phyloP scores from a whole-genome alignment of 305 asterid species.

The Rubia occidens region DNA sequence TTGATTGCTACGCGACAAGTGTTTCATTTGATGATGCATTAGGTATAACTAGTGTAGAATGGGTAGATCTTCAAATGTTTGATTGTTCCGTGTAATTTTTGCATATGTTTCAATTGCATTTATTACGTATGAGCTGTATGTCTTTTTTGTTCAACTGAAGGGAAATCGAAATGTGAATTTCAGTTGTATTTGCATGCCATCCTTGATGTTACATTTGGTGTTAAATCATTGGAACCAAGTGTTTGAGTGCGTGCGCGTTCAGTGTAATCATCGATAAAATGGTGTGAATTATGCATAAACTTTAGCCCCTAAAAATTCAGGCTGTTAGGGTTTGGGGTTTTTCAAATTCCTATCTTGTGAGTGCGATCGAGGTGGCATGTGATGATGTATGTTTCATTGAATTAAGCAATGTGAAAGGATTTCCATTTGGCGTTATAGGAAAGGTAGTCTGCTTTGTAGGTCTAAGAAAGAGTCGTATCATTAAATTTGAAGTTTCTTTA shows the following conservation, averaged over 20 bases:
- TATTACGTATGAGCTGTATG: neutral
- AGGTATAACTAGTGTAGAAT: neutral
- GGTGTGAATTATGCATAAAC: neutral
- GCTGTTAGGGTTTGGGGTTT: neutral
- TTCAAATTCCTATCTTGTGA: neutral
- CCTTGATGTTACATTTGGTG: neutral
- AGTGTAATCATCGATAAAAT: neutral
- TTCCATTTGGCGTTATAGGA: neutral
- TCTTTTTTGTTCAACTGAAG: neutral
- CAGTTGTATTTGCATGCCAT: neutral
- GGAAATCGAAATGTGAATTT: neutral
- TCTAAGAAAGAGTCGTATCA: neutral
- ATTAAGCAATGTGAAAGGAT: neutral
- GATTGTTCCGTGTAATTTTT: neutral
- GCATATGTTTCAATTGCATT: neutral
- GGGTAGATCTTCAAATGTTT: neutral
- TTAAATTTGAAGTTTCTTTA: neutral
- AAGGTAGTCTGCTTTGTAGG: neutral
- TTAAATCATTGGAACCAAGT: neutral
- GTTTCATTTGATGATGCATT: neutral
- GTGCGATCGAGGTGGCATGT: neutral
- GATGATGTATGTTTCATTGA: neutral
- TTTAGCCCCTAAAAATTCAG: neutral
- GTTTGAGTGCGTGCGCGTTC: neutral
- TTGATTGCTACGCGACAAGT: neutral